Evolutionary conservation across 768 basidiomycete genomes (phyloP).

Genomic region (Boletus reticulatus): DNA sequence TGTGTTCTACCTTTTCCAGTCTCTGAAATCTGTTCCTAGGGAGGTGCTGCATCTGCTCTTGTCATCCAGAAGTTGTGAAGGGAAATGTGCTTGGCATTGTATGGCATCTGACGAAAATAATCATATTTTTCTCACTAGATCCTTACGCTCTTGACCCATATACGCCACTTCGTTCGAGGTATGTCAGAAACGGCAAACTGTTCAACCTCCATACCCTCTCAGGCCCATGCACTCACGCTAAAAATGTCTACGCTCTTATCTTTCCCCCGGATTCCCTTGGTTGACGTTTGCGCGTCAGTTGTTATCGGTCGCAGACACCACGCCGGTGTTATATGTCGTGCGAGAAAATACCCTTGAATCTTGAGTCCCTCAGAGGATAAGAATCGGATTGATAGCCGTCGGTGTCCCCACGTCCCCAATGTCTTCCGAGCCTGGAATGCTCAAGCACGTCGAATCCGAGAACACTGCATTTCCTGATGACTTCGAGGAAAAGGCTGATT

Average conservation of each 20-base stretch:
- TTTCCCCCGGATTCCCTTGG: neutral
- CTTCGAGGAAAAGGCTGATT: conserved; percentile 35
- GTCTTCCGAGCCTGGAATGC: conserved; percentile 14
- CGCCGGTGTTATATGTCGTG: neutral
- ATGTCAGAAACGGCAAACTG: conserved; percentile 12
- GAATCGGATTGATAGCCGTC: neutral
- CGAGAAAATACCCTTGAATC: conserved; percentile 1
- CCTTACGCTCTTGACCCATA: neutral
- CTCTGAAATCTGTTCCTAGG: conserved; percentile 44
- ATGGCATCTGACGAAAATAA: conserved; percentile 19
- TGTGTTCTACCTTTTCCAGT: conserved; percentile 2
- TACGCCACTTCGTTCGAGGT: conserved; percentile 6
- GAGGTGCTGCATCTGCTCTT: conserved; percentile 90
- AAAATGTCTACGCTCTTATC: conserved; percentile 20
- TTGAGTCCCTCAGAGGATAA: conserved; percentile 11
- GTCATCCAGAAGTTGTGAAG: conserved; percentile 82
- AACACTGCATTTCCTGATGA: conserved; percentile 6
- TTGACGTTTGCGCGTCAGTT: neutral
- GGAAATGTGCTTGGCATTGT: conserved; percentile 12
- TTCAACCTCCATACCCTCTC: neutral
- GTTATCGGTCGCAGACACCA: conserved; percentile 10
- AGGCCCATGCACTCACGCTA: conserved; percentile 5
- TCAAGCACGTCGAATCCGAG: conserved; percentile 14
- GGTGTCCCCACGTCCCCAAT: conserved; percentile 7
- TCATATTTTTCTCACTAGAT: conserved; percentile 8